A percentile compares a stretch with the other conserved stretches of the same genome.
Evolutionary conservation across 495 filamentous ascomycete genomes (phyloP).

Genomic region (Aspergillus hancockii): DNA sequence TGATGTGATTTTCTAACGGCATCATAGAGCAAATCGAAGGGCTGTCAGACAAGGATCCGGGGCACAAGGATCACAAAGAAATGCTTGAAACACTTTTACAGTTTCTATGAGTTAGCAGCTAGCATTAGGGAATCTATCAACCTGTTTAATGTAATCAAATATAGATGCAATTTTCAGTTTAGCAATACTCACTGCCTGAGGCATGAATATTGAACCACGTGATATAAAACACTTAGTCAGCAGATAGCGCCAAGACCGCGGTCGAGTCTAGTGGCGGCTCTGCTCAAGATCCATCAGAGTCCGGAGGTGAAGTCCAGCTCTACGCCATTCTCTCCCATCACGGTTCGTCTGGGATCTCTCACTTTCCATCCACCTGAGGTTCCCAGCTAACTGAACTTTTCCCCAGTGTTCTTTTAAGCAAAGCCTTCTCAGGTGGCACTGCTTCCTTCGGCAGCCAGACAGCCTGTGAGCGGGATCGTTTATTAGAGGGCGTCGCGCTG

Average conservation of each 20-base stretch:
- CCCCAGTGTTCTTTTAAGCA: not conserved
- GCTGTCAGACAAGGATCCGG: constrained; percentile 56
- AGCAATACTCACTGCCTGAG: not conserved
- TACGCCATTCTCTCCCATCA: constrained; percentile 22
- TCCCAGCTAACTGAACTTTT: constrained; percentile 16
- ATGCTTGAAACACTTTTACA: constrained; percentile 70
- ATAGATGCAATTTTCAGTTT: constrained; percentile 1
- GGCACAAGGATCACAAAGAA: constrained; percentile 61
- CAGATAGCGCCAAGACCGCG: constrained; percentile 9
- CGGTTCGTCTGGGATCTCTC: constrained; percentile 26
- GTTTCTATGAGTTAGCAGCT: constrained; percentile 46
- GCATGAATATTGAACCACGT: constrained; percentile 11
- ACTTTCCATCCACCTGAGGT: constrained; percentile 21
- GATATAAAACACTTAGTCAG: constrained; percentile 6
- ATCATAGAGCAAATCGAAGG: constrained; percentile 61
- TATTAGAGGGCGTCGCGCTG: constrained; percentile 32
- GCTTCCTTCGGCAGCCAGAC: constrained; percentile 12
- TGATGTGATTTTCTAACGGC: constrained; percentile 18
- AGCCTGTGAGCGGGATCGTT: constrained; percentile 20
- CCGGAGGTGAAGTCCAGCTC: constrained; percentile 19
- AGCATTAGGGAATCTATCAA: not conserved
- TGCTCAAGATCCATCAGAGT: constrained; percentile 22
- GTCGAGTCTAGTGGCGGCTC: constrained; percentile 34
- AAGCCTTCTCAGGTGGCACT: constrained; percentile 4
- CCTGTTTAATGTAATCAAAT: constrained; percentile 14